phyloP scores from a whole-genome alignment of 2,329 filamentous ascomycete species.

The Conoideocrella luteorostrata region DNA sequence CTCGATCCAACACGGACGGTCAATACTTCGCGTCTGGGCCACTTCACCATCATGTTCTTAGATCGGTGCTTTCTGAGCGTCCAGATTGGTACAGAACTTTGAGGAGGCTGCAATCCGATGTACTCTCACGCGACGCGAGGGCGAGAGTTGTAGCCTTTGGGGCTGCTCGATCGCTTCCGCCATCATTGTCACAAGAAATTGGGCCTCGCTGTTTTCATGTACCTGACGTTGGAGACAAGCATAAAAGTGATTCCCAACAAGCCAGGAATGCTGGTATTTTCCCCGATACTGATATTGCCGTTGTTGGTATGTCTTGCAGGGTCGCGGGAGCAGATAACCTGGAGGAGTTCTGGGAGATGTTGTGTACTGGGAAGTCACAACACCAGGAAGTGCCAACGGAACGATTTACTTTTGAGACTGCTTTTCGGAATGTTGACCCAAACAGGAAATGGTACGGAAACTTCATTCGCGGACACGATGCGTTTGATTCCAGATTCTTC shows the following conservation, averaged over 20 bases:
- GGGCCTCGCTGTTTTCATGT: conserved; percentile 12
- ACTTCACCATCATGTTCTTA: neutral
- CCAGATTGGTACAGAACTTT: conserved; percentile 40
- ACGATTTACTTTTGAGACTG: neutral
- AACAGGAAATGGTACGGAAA: conserved; percentile 1
- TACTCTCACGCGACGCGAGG: neutral
- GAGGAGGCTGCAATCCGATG: neutral
- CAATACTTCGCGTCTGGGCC: neutral
- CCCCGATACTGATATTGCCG: conserved; percentile 21
- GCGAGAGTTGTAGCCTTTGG: neutral
- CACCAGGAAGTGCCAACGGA: conserved; percentile 5
- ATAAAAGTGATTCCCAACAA: no score
- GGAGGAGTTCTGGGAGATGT: conserved; percentile 26
- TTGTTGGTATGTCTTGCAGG: conserved; percentile 33
- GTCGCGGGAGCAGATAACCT: conserved; percentile 28
- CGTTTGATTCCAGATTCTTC: conserved; percentile 64
- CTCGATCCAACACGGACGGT: neutral
- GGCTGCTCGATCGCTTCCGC: neutral
- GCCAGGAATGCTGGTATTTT: no score
- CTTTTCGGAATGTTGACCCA: neutral
- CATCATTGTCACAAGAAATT: neutral
- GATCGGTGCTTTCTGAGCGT: conserved; percentile 45
- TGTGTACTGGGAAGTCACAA: conserved; percentile 10
- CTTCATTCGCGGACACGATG: conserved; percentile 54
- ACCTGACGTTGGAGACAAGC: neutral